Evolutionary conservation across 176 grass and related monocot species (phyloP).

Genomic region (Carex littledalei): DNA sequence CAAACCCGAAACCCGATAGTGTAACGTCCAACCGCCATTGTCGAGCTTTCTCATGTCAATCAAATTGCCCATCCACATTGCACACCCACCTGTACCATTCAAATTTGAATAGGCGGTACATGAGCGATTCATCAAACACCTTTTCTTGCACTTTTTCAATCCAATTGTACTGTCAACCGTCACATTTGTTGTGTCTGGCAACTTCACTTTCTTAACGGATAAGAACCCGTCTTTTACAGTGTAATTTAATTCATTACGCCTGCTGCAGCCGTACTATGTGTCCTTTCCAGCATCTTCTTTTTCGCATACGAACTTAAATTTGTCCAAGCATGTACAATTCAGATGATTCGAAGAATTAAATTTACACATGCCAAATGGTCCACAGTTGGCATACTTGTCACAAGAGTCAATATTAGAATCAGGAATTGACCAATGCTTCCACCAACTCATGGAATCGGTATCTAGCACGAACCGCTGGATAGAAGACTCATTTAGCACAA

Average conservation of each 20-base stretch:
- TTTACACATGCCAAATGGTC: conserved; percentile 56
- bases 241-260: conserved; percentile 33
- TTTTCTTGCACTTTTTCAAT: conserved; percentile 39
- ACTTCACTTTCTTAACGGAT: conserved; percentile 32
- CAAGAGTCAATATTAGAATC: conserved; percentile 38
- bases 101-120: conserved; percentile 50
- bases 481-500: conserved; percentile 40
- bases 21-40: conserved; percentile 29
- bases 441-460: conserved; percentile 30
- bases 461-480: conserved; percentile 41
- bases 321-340: conserved; percentile 36
- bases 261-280: conserved; percentile 37
- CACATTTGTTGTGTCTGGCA: conserved; percentile 58
- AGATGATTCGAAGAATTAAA: neutral
- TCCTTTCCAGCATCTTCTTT: conserved; percentile 40
- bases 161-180: conserved; percentile 28
- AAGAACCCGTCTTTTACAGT: conserved; percentile 43
- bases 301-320: conserved; percentile 38
- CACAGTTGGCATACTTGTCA: conserved; percentile 47
- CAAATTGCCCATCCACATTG: conserved; percentile 41
- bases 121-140: conserved; percentile 55
- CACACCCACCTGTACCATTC: conserved; percentile 40
- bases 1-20: conserved; percentile 38
- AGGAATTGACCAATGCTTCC: conserved; percentile 47
- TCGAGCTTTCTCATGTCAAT: conserved; percentile 40